A percentile compares a stretch with the other conserved stretches of the same genome.
Conservation (phyloP, 441 rosid species). For the Euphorbia celastroides region DNA sequence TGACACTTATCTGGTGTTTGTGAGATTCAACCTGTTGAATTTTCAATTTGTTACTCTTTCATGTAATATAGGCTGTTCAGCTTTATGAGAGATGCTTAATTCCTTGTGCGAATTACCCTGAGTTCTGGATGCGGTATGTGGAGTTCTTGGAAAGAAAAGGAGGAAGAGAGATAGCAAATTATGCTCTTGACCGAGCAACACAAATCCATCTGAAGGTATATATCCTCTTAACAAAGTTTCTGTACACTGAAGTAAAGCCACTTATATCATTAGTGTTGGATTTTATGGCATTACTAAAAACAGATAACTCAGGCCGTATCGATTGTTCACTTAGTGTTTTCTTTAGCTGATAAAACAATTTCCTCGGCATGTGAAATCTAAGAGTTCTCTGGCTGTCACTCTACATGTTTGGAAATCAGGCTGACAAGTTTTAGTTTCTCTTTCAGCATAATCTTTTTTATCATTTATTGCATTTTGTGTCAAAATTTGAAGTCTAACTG, state of each 20-base stretch:
- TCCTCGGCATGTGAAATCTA: not conserved
- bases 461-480: not conserved
- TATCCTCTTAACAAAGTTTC: conserved; percentile 7
- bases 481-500: not conserved
- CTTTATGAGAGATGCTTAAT: conserved; percentile 89
- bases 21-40: conserved; percentile 6
- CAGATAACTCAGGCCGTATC: not conserved
- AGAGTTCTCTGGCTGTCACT: not conserved
- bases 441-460: not conserved
- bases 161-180: conserved; percentile 83
- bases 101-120: conserved; percentile 78
- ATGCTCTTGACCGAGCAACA: conserved; percentile 69
- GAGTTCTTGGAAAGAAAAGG: conserved; percentile 81
- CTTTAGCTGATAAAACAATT: not conserved
- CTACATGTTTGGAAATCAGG: not conserved
- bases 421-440: not conserved
- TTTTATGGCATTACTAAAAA: not conserved
- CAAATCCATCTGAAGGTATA: conserved; percentile 66
- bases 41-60: not conserved
- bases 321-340: not conserved
- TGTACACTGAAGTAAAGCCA: conserved; percentile 1
- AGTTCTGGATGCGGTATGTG: conserved; percentile 91
- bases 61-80: conserved; percentile 55
- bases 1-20: conserved; percentile 18
- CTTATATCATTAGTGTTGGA: not conserved